Evolutionary conservation across 257 asterid species (phyloP).

Genomic region (Gynochthodes officinalis): DNA sequence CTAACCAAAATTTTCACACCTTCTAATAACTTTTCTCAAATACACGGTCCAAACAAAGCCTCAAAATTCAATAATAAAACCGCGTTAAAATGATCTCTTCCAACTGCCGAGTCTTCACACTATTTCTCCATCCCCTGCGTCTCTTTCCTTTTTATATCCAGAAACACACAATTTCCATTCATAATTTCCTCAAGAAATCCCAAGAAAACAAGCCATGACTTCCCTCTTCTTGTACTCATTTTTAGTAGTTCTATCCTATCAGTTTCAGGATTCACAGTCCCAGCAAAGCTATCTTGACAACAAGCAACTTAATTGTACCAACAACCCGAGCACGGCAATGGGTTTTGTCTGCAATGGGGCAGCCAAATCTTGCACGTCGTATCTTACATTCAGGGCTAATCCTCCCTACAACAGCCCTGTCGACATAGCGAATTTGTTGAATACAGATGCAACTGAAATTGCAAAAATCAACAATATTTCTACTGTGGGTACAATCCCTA

Average conservation of each 20-base stretch:
- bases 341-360: constrained; percentile 56
- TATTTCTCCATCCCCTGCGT: background rate
- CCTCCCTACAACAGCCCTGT: constrained; percentile 44
- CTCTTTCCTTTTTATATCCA: background rate
- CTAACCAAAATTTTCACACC: too few relatives aligned
- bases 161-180: background rate
- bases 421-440: constrained; percentile 38
- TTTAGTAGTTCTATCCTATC: constrained; percentile 2
- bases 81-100: constrained; percentile 1
- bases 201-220: background rate
- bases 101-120: background rate
- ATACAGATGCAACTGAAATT: constrained; percentile 40
- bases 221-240: constrained; percentile 3
- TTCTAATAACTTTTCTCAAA: too few relatives aligned
- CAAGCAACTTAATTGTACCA: constrained; percentile 42
- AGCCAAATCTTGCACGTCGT: constrained; percentile 42
- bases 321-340: constrained; percentile 29
- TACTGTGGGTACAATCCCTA: constrained; percentile 26
- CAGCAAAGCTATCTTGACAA: constrained; percentile 55
- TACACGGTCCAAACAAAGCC: too few relatives aligned
- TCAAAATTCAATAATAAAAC: too few relatives aligned
- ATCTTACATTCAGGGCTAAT: constrained; percentile 55
- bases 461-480: constrained; percentile 45
- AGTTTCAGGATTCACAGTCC: constrained; percentile 19
- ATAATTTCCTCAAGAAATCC: background rate